A percentile compares a stretch with the other conserved stretches of the same genome.
phyloP scores from a whole-genome alignment of 2,329 filamentous ascomycete genomes.

The Trichophyton schoenleinii region DNA sequence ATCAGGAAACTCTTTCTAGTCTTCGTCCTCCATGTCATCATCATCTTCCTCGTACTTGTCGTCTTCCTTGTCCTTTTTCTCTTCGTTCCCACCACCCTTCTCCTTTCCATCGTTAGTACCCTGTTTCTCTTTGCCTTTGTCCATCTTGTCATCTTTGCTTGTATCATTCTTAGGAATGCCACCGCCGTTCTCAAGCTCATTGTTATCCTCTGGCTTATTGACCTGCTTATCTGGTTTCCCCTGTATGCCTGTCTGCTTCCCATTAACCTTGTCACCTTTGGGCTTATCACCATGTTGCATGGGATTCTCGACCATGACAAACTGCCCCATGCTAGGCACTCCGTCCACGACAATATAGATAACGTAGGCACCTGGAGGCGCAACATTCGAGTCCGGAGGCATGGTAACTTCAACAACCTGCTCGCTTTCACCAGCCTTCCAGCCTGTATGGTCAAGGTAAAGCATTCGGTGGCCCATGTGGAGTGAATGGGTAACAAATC shows the following conservation, averaged over 20 bases:
- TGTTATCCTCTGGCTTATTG: not conserved
- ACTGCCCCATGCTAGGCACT: conserved; percentile 41
- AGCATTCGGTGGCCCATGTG: conserved; percentile 51
- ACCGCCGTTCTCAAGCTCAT: not conserved
- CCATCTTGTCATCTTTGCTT: not conserved
- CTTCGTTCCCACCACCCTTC: not conserved
- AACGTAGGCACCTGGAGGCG: conserved; percentile 49
- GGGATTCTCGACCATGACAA: conserved; percentile 26
- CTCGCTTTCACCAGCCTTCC: conserved; percentile 30
- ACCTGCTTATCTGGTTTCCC: not conserved
- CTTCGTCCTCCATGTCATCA: not conserved
- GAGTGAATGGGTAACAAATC: conserved; percentile 48
- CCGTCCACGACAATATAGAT: conserved; percentile 47
- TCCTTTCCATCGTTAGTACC: not conserved
- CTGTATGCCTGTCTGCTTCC: not conserved
- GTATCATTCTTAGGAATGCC: not conserved
- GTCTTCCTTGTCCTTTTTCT: not conserved
- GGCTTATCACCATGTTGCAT: not conserved
- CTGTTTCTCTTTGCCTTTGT: not conserved
- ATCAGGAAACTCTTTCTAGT: not conserved
- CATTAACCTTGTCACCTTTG: not conserved
- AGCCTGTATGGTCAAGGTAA: conserved; percentile 40
- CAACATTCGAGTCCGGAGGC: conserved; percentile 44
- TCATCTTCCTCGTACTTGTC: not conserved
- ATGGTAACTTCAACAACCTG: conserved; percentile 39